A percentile compares a stretch with the other conserved stretches of the same genome.
phyloP scores from a whole-genome alignment of 139 green algal species.

The Deuterostichococcus epilithicus region DNA sequence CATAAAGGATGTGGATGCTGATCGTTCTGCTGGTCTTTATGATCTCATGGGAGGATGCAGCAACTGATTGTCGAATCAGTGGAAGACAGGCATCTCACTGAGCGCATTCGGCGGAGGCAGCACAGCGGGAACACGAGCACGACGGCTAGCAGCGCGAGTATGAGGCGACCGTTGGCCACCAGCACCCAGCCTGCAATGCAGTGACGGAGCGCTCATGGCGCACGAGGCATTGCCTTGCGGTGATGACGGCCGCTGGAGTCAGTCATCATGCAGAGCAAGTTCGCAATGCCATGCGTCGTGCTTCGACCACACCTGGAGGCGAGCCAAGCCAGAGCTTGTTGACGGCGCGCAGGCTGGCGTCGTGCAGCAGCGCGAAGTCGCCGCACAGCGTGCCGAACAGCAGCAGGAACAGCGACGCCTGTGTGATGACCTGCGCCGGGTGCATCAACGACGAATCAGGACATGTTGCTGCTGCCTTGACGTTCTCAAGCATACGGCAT shows the following conservation, averaged over 20 bases:
- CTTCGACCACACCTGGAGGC: not conserved
- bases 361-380: conserved; percentile 70
- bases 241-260: conserved; percentile 2
- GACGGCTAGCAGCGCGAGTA: conserved; percentile 51
- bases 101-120: conserved; percentile 59
- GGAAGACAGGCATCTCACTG: conserved; percentile 28
- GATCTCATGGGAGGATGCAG: too few relatives aligned
- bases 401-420: conserved; percentile 65
- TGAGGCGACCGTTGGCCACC: conserved; percentile 34
- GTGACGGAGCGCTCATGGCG: too few relatives aligned
- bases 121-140: conserved; percentile 63
- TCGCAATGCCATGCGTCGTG: too few relatives aligned
- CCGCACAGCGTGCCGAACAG: conserved; percentile 75
- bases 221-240: too few relatives aligned
- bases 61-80: too few relatives aligned
- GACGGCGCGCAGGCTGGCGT: conserved; percentile 31
- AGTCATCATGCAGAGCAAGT: not conserved
- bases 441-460: not conserved
- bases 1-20: not conserved
- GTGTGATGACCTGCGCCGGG: conserved; percentile 53
- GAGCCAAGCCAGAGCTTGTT: not conserved
- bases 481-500: too few relatives aligned
- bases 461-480: too few relatives aligned
- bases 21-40: too few relatives aligned
- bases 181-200: conserved; percentile 32